Conservation (phyloP, 2,329 filamentous ascomycete genomes). For the Fusarium chaquense region DNA sequence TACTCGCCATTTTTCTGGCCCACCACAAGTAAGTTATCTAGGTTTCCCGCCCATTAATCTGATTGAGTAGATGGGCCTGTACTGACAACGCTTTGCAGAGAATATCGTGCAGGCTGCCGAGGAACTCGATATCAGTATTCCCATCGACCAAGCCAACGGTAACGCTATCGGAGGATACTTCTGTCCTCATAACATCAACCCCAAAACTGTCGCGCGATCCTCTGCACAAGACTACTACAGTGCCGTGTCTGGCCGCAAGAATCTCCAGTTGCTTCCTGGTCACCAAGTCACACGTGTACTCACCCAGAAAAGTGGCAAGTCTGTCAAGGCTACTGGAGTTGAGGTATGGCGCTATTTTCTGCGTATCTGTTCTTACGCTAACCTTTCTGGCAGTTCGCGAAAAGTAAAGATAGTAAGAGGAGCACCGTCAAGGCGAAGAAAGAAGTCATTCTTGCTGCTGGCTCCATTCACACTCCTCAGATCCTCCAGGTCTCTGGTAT, state of each 20-base stretch:
- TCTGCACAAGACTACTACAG: conserved; percentile 41
- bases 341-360: conserved; percentile 16
- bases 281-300: conserved; percentile 39
- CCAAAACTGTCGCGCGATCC: conserved; percentile 25
- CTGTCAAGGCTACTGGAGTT: conserved; percentile 28
- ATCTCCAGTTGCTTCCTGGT: conserved; percentile 29
- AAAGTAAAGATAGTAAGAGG: background rate
- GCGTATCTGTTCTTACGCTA: accelerated
- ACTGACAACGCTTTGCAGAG: conserved; percentile 11
- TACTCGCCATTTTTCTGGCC: conserved; percentile 45
- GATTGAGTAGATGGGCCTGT: accelerated
- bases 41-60: accelerated
- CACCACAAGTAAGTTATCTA: conserved; percentile 33
- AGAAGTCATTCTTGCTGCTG: conserved; percentile 59
- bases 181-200: conserved; percentile 36
- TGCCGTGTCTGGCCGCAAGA: conserved; percentile 17
- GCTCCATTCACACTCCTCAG: conserved; percentile 57
- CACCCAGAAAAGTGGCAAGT: conserved; percentile 20
- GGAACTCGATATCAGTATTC: conserved; percentile 29
- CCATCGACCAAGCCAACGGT: conserved; percentile 38
- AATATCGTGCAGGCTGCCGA: conserved; percentile 23
- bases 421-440: conserved; percentile 40
- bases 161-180: conserved; percentile 38
- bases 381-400: conserved; percentile 9
- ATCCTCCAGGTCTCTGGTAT: conserved; percentile 65